A percentile compares a stretch with the other conserved stretches of the same genome.
phyloP scores from a whole-genome alignment of 352 stramenopile genomes.

The Globisporangium nunn region DNA sequence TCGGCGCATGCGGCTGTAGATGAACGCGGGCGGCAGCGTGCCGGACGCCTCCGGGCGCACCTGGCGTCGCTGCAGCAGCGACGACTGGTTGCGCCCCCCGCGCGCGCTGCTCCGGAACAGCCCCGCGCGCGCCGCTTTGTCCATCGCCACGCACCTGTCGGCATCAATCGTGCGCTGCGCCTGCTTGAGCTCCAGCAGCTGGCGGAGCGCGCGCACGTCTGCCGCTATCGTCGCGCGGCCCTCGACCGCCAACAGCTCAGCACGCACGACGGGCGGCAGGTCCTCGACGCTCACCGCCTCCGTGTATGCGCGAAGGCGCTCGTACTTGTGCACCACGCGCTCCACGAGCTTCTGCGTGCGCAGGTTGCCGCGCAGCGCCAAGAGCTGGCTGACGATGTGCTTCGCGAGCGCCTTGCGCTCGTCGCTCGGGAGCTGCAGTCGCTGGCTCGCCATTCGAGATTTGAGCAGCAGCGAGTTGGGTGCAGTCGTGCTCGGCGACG shows the following conservation, averaged over 20 bases:
- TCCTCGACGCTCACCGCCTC: conserved; percentile 39
- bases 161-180: conserved; percentile 26
- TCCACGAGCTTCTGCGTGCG: conserved; percentile 53
- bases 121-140: conserved; percentile 27
- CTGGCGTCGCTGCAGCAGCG: conserved; percentile 44
- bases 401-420: conserved; percentile 48
- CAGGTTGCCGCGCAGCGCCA: conserved; percentile 28
- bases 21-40: conserved; percentile 40
- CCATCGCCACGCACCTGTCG: conserved; percentile 26
- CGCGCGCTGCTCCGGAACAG: conserved; percentile 42
- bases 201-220: conserved; percentile 64
- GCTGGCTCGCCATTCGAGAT: conserved; percentile 26
- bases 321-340: conserved; percentile 69
- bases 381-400: conserved; percentile 40
- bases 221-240: conserved; percentile 43
- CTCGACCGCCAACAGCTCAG: conserved; percentile 21
- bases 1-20: conserved; percentile 73
- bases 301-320: conserved; percentile 52
- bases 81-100: conserved; percentile 53
- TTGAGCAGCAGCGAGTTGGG: conserved; percentile 53
- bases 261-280: conserved; percentile 37
- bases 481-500: neutral
- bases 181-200: conserved; percentile 63
- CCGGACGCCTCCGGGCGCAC: conserved; percentile 22
- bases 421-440: conserved; percentile 21